Base-by-base conservation (phyloP, 164 flowering plant species). In the Platanus orientalis region DNA sequence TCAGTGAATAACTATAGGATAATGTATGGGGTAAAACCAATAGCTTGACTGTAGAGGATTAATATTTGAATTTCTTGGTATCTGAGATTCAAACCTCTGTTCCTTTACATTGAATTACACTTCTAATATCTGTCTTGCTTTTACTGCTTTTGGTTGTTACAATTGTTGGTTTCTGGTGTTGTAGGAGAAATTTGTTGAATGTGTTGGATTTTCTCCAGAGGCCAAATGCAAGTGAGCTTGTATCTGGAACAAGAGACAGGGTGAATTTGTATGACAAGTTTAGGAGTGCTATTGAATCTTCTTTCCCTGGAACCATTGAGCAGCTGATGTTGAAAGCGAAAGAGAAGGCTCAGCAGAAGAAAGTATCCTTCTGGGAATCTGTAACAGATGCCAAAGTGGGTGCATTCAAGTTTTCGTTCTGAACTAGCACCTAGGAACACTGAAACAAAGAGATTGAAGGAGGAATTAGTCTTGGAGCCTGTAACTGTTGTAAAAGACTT, bases 171-270 rank as follows among this genome's bases (percentile, higher is more conserved):
- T 61, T 48, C 32, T 51, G 52, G 12, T 73, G 24, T 60, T 81
- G 76, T 78, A 93, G 98, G 88, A 82, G 93, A 61, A 91, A 91
- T 79, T 71, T 94, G 71, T 67, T 94, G 75, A 89, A 92, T 69
- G 97, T 94, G 29, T 65, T 94, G 83, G 96, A 94, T 62, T 94
- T 94, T 72, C 81, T 94, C 14, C 84, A 84, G 80, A 84, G 68
- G 73, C 97, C 97, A 64, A 92, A 91, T 73, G 97, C 99, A 6
- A 76, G 76, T 49, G 81, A 74, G 34, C 90, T 95, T 11, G 97
- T 95, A 25, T 95, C 99, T 47, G 99, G 99, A 57, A 92, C 99
- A 50, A 85, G 72, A 66, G 97, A 92, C 61, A 74, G 97, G 44
- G 94, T 85, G 51, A 88, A 90, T 70, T 70, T 95, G 80, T 70